A percentile compares a stretch with the other conserved stretches of the same genome.
Evolutionary conservation across 2,329 filamentous ascomycete species (phyloP).

Genomic region (Fusarium udum): DNA sequence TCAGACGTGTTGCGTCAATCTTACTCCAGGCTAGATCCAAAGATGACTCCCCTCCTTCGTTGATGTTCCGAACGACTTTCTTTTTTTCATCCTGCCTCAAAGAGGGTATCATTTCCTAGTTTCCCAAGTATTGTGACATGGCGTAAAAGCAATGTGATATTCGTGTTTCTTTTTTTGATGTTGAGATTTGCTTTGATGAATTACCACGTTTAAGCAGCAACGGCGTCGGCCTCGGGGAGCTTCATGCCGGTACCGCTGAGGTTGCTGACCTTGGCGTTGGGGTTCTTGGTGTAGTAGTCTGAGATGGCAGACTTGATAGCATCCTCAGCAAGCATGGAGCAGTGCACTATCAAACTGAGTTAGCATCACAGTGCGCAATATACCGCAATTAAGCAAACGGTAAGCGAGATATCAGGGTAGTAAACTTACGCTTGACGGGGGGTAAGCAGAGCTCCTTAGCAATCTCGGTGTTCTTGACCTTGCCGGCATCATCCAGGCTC

Average conservation of each 20-base stretch:
- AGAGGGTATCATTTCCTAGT: conserved; percentile 43
- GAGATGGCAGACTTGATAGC: conserved; percentile 91
- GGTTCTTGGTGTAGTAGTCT: conserved; percentile 92
- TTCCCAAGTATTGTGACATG: conserved; percentile 27
- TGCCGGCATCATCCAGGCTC: conserved; percentile 89
- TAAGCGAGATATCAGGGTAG: background rate
- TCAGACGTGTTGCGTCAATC: conserved; percentile 17
- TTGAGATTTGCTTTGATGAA: background rate
- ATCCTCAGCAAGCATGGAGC: conserved; percentile 91
- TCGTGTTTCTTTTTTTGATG: background rate
- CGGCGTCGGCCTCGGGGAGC: conserved; percentile 66
- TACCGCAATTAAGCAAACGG: conserved; percentile 1
- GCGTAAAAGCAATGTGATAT: conserved; percentile 11
- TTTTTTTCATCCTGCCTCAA: conserved; percentile 35
- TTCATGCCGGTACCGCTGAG: conserved; percentile 78
- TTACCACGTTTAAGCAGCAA: conserved; percentile 39
- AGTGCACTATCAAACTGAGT: conserved; percentile 71
- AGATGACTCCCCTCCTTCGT: conserved; percentile 2
- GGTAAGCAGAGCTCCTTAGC: conserved; percentile 93
- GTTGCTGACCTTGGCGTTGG: conserved; percentile 75
- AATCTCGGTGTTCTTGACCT: conserved; percentile 97
- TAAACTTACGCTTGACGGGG: conserved; percentile 80
- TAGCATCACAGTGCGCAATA: conserved; percentile 39
- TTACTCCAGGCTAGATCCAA: conserved; percentile 13
- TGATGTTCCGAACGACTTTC: conserved; percentile 3